These are phyloP conservation scores for Sequoiadendron giganteum DNA, from an alignment of 75 land plant genomes.

Conservation along the genomic window DNA sequence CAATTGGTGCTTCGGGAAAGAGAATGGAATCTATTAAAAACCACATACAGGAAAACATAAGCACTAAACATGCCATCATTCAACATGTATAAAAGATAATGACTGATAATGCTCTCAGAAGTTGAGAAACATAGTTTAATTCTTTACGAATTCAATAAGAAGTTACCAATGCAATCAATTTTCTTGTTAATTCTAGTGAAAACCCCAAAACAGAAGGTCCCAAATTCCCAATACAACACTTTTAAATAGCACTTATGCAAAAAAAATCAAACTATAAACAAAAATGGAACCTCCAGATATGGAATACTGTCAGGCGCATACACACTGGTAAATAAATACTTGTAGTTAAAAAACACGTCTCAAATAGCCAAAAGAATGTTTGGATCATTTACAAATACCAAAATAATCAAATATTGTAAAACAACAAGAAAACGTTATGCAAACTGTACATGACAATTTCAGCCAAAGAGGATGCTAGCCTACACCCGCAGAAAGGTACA, in stretches of 20 bases:
- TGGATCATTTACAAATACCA: background rate
- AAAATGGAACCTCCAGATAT: background rate
- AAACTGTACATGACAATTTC: background rate
- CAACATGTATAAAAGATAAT: background rate
- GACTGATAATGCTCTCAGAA: background rate
- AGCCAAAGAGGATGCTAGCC: background rate
- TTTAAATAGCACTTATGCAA: background rate
- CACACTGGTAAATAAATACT: background rate
- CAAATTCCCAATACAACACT: background rate
- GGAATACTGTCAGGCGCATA: background rate
- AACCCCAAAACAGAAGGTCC: background rate
- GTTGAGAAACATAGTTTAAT: background rate
- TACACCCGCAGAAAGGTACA: background rate
- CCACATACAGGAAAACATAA: background rate
- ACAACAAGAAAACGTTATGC: background rate
- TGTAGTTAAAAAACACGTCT: background rate
- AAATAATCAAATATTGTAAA: background rate
- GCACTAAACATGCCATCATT: background rate
- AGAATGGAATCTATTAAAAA: conserved; percentile 82
- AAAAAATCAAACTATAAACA: background rate
- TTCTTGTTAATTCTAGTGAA: background rate
- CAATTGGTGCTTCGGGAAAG: conserved; percentile 96
- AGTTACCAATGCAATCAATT: background rate
- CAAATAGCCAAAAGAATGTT: background rate
- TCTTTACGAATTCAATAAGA: background rate